Conservation (phyloP, 768 basidiomycete species). For the Macrolepiota albuminosa region DNA sequence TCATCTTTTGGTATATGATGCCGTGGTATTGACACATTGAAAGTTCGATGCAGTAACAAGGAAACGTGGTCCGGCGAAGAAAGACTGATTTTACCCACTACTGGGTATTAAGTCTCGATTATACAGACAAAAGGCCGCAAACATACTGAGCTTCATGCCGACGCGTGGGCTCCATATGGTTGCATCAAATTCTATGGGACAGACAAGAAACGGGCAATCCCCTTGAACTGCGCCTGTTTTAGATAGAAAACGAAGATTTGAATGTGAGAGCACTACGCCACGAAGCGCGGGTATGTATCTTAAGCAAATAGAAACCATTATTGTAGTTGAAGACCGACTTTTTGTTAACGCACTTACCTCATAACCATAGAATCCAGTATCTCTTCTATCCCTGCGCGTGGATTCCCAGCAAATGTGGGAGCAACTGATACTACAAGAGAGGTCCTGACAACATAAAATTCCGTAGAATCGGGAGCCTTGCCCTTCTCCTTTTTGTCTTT, state of each 20-base stretch:
- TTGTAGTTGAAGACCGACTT: neutral
- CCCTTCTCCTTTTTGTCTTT: constrained; percentile 30
- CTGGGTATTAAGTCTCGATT: constrained; percentile 1
- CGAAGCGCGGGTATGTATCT: constrained; percentile 87
- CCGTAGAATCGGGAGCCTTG: constrained; percentile 32
- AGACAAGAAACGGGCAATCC: constrained; percentile 84
- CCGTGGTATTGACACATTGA: constrained; percentile 93
- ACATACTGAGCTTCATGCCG: constrained; percentile 74
- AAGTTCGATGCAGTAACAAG: constrained; percentile 83
- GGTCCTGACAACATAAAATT: constrained; percentile 63
- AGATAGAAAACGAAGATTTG: constrained; percentile 64
- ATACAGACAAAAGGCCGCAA: neutral
- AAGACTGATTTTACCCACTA: constrained; percentile 83
- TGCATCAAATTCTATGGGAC: constrained; percentile 72
- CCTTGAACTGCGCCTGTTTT: constrained; percentile 62
- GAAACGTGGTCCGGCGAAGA: constrained; percentile 92
- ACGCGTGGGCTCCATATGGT: constrained; percentile 86
- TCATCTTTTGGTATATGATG: constrained; percentile 79
- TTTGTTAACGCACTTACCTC: constrained; percentile 52
- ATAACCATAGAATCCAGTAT: constrained; percentile 94
- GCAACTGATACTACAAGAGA: constrained; percentile 71
- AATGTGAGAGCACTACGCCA: constrained; percentile 86
- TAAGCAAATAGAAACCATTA: constrained; percentile 1
- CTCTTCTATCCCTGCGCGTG: constrained; percentile 75
- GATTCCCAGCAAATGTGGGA: constrained; percentile 73